A percentile compares a stretch with the other conserved stretches of the same genome.
phyloP scores from a whole-genome alignment of 2,329 filamentous ascomycete genomes.

The Stachybotrys chartarum region DNA sequence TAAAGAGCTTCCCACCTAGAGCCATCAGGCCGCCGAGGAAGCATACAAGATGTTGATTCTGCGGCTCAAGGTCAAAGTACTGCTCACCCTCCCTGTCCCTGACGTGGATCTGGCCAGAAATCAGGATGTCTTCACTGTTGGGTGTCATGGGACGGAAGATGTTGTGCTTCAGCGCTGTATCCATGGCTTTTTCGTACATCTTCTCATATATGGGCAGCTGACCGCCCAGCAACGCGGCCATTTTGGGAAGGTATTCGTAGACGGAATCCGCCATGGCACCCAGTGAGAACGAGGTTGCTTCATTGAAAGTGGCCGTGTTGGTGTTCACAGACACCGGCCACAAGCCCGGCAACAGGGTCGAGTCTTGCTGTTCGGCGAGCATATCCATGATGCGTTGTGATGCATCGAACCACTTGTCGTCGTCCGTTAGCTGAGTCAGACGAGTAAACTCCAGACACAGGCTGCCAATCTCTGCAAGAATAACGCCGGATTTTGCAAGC shows the following conservation, averaged over 20 bases:
- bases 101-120: constrained; percentile 37
- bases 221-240: constrained; percentile 59
- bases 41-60: constrained; percentile 51
- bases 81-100: constrained; percentile 35
- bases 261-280: constrained; percentile 47
- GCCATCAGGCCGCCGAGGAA: constrained; percentile 61
- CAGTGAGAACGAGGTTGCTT: constrained; percentile 36
- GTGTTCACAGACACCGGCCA: constrained; percentile 63
- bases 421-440: constrained; percentile 60
- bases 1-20: constrained; percentile 52
- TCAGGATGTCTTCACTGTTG: constrained; percentile 53
- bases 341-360: constrained; percentile 64
- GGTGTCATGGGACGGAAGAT: constrained; percentile 65
- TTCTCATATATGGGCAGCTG: constrained; percentile 48
- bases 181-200: constrained; percentile 57
- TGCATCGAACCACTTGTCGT: constrained; percentile 68
- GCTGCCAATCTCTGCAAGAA: constrained; percentile 59
- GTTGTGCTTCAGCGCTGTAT: constrained; percentile 52
- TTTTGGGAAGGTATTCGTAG: constrained; percentile 56
- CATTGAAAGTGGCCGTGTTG: constrained; percentile 37
- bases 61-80: constrained; percentile 33
- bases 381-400: constrained; percentile 62
- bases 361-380: constrained; percentile 57
- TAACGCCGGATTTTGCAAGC: constrained; percentile 9
- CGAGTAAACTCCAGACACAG: constrained; percentile 66